Base-by-base conservation (phyloP, 805 yeast genomes). In the Lachancea thermotolerans region DNA sequence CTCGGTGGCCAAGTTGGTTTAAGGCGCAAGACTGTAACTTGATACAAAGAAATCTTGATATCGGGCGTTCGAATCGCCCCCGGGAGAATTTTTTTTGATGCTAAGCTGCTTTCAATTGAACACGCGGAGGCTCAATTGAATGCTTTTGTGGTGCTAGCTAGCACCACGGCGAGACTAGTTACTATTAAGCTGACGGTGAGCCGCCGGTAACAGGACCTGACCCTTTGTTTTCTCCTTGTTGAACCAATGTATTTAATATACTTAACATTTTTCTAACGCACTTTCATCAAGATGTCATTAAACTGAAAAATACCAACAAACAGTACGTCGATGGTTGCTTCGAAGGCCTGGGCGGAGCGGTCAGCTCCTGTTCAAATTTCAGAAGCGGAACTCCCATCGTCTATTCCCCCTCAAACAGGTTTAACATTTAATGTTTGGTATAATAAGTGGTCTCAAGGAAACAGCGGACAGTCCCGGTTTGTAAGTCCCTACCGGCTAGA, bases 391-490 rank as follows among this genome's bases (percentile, higher is more conserved):
- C 62, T 80, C 12, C 70, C 79, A 0, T 68, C 76, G 2, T 72
- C 74, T 15, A 74, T 77, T 39, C 95, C 95, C 0, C 81, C 86
- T 5, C 95, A 85, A 52, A 75, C 84, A 0, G 96, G 96, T 0
- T 77, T 80, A 7, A 78, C 80, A 0, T 90, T 84, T 69, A 90
- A 90, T 56, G 73, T 87, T 12, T 90, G 97, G 97, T 90, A 78
- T 62, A 71, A 82, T 46, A 83, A 82, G 62, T 90, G 96, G 96
- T 79, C 93, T 7, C 78, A 78, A 29, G 62, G 67, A 17, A 62
- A 57, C 11, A 63, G 70, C 14, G 71, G 68, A 28, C 64, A 59
- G 14, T 50, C 51, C 51, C 64, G 66, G 67, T 68, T 66, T 60
- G 77, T 59, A 66, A 75, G 79, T 62, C 85, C 74, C 30, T 79